Base-by-base conservation (phyloP, 148 eudicot genomes). In the Pouteria glomerata region DNA sequence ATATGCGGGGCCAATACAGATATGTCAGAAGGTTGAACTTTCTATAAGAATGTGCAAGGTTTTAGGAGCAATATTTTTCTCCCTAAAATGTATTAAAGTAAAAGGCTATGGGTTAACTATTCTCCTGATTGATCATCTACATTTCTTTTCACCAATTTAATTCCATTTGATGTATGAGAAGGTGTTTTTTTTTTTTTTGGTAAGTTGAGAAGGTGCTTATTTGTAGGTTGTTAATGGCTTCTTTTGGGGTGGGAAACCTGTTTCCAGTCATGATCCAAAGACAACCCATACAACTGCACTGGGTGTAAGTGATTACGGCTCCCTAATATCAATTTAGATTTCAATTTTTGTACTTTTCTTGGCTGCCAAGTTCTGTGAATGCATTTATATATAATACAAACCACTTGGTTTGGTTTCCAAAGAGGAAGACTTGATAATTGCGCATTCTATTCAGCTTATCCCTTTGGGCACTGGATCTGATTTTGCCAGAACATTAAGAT, bases 381-480 rank as follows among this genome's bases (percentile, higher is more conserved):
- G 16, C 69, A 0, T 62, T 72, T 48, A 33, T 66, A 30, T 70
- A 53, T 57, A 19, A 33, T 71, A 35, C 57, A 66, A 63, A 66
- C 35, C 63, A 51, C 62, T 60, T 47, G 56, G 59, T 16, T 61
- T 55, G 68, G 58, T 67, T 68, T 61, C 39, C 29, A 44, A 55
- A 34, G 57, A 42, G 57, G 30, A 47, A 44, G 16, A 39, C 26
- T 31, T 55, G 39, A 68, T 59, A 24, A 48, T 55, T 68, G 30
- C 48, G 35, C 53, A 23, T 79, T 71, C 78, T 80, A 57, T 77
- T 74, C 89, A 95, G 98, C 83, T 95, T 67, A 95, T 95, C 29
- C 98, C 98, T 37, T 77, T 95, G 79, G 98, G 98, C 62, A 95
- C 98, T 75, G 98, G 98, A 60, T 95, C 98, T 65, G 98, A 95